These are phyloP conservation scores for Euphrasia arctica DNA, from an alignment of 305 asterid genomes.

Conservation along the genomic window DNA sequence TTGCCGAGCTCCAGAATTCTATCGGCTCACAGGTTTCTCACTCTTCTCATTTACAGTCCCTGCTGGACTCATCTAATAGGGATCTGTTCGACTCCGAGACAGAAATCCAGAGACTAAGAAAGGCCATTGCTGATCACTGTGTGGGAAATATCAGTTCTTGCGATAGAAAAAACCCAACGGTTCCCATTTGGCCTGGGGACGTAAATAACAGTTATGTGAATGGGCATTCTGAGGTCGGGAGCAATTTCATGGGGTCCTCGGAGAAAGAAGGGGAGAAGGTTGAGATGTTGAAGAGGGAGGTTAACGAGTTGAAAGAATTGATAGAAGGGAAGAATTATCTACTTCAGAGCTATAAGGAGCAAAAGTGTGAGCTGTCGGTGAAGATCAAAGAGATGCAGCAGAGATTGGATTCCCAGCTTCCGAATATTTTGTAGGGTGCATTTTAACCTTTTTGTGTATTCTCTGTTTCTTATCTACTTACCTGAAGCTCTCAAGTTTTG, in stretches of 20 bases:
- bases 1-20: conserved; percentile 69
- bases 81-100: conserved; percentile 83
- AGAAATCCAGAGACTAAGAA: conserved; percentile 83
- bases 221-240: conserved; percentile 48
- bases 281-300: conserved; percentile 71
- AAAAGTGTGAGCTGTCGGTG: conserved; percentile 70
- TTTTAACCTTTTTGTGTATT: conserved; percentile 39
- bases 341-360: conserved; percentile 87
- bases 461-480: conserved; percentile 28
- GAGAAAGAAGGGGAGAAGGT: conserved; percentile 57
- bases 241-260: conserved; percentile 30
- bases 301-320: conserved; percentile 75
- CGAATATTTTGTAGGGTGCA: conserved; percentile 64
- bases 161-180: conserved; percentile 45
- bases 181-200: conserved; percentile 60
- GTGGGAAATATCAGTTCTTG: conserved; percentile 45
- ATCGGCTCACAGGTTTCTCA: conserved; percentile 54
- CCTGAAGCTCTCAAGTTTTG: conserved; percentile 32
- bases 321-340: conserved; percentile 85
- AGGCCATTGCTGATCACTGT: conserved; percentile 87
- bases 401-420: conserved; percentile 85
- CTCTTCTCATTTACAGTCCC: conserved; percentile 73
- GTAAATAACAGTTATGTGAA: conserved; percentile 50
- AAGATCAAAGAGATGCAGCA: conserved; percentile 85
- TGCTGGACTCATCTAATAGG: conserved; percentile 72